Percentiles rank a stretch among this genome's conserved stretches.
These are phyloP conservation scores for Neofusicoccum ribis DNA, from an alignment of 2,329 filamentous ascomycete species.

Conservation along the genomic window DNA sequence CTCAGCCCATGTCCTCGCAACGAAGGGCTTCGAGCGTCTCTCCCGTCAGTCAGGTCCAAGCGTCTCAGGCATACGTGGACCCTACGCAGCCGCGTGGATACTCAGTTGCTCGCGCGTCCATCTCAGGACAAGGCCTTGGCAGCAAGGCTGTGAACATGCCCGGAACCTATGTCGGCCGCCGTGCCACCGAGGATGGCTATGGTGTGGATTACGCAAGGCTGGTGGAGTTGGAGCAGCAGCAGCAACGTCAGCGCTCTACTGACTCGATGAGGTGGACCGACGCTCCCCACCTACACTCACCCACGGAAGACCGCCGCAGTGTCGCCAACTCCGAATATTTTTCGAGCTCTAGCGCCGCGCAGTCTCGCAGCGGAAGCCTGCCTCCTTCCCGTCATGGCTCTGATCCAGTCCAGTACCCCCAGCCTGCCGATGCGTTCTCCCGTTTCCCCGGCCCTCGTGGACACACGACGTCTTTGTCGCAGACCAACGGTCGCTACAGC, in stretches of 20 bases:
- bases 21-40: constrained; percentile 38
- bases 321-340: constrained; percentile 47
- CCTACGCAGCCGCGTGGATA: constrained; percentile 27
- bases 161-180: constrained; percentile 32
- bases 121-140: constrained; percentile 27
- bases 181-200: constrained; percentile 35
- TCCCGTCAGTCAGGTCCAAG: constrained; percentile 34
- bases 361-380: constrained; percentile 57
- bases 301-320: constrained; percentile 44
- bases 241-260: constrained; percentile 26
- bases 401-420: constrained; percentile 38
- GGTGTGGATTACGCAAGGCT: constrained; percentile 32
- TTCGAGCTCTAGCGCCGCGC: constrained; percentile 43
- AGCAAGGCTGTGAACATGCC: constrained; percentile 31
- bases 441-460: constrained; percentile 42
- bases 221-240: constrained; percentile 28
- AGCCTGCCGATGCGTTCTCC: constrained; percentile 30
- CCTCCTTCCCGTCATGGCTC: constrained; percentile 57
- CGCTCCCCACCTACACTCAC: constrained; percentile 39
- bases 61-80: constrained; percentile 34
- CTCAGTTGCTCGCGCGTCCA: constrained; percentile 27
- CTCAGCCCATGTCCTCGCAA: constrained; percentile 32
- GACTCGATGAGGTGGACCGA: constrained; percentile 38
- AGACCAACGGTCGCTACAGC: constrained; percentile 44
- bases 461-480: constrained; percentile 51